Evolutionary conservation across 1,139 yeast species (phyloP).

Genomic region (Debaryomyces singareniensis): DNA sequence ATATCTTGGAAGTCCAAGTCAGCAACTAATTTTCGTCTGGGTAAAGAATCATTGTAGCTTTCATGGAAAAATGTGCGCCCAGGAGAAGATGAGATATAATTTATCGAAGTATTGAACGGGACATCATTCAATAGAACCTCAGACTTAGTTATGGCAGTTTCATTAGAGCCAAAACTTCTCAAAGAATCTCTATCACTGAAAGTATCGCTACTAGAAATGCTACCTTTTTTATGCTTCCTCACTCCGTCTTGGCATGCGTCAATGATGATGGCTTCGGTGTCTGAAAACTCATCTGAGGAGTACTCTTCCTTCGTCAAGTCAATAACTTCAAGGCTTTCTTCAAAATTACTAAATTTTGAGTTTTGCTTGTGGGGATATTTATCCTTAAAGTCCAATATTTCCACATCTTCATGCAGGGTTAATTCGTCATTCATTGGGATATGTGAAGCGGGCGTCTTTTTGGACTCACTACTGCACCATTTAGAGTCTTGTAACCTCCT

Average conservation of each 20-base stretch:
- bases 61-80: constrained; percentile 16
- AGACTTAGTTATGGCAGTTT: not conserved
- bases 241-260: not conserved
- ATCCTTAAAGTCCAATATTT: not conserved
- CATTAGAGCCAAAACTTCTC: not conserved
- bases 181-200: not conserved
- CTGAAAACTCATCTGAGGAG: not conserved
- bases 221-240: not conserved
- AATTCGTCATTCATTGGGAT: not conserved
- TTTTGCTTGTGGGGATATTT: not conserved
- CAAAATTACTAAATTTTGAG: not conserved
- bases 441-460: no score
- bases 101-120: constrained; percentile 3
- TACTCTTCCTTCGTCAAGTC: not conserved
- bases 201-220: not conserved
- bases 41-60: constrained; percentile 11
- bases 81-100: constrained; percentile 15
- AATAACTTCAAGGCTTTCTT: not conserved
- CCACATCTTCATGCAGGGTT: not conserved
- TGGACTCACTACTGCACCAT: constrained; percentile 33
- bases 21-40: constrained; percentile 21
- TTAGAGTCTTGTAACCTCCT: constrained; percentile 52
- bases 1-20: constrained; percentile 20
- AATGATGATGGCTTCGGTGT: not conserved
- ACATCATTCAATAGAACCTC: no score